Conservation (phyloP, 148 eudicot genomes). For the Rhododendron simsii region DNA sequence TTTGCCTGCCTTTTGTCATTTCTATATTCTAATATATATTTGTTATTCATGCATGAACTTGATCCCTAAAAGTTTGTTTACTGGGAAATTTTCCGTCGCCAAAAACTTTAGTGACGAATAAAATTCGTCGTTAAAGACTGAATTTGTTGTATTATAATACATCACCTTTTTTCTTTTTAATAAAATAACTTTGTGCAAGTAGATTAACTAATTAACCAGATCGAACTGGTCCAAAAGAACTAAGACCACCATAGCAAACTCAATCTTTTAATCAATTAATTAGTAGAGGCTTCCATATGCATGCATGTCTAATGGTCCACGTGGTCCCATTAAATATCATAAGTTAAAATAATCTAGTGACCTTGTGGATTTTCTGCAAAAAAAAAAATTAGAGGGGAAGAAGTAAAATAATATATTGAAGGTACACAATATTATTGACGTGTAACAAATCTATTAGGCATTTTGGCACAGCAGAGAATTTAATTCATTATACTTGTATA, state of each 20-base stretch:
- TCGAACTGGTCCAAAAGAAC: neutral
- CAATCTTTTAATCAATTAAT: neutral
- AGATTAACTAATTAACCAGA: neutral
- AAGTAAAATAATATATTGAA: neutral
- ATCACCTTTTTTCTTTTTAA: neutral
- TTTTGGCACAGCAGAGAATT: neutral
- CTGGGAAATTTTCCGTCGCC: too few species aligned
- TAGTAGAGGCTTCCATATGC: neutral
- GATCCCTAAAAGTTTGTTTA: too few species aligned
- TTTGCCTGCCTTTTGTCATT: too few species aligned
- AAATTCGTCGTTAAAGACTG: too few species aligned
- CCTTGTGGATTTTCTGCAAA: neutral
- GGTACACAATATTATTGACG: neutral
- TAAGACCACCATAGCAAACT: neutral
- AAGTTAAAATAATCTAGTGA: neutral
- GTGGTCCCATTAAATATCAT: neutral
- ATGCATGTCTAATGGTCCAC: neutral
- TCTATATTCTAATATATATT: too few species aligned
- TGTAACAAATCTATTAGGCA: neutral
- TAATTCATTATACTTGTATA: neutral
- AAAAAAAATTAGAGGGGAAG: neutral
- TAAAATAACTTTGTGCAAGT: neutral
- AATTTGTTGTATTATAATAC: neutral
- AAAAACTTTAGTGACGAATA: too few species aligned
- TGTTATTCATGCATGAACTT: too few species aligned